These are phyloP conservation scores for Pouteria campechiana DNA, from an alignment of 179 eudicot genomes.

Conservation along the genomic window DNA sequence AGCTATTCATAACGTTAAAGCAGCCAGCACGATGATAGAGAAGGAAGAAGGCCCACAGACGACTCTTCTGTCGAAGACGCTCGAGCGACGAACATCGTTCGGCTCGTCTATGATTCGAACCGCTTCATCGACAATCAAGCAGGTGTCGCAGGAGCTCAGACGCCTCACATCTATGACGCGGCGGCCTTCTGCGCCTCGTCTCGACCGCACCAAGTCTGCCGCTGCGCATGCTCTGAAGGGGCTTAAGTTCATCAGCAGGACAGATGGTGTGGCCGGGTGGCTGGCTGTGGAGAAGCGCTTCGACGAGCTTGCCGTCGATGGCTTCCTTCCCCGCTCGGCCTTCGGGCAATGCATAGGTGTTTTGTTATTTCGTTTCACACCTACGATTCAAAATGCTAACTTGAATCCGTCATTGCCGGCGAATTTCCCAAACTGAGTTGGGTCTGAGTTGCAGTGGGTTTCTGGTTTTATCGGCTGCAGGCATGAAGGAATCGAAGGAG, in stretches of 20 bases:
- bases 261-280: slow-evolving; percentile 40
- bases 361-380: not conserved
- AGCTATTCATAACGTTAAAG: slow-evolving; percentile 38
- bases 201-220: slow-evolving; percentile 29
- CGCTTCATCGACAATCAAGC: slow-evolving; percentile 34
- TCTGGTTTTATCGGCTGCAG: slow-evolving; percentile 8
- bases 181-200: slow-evolving; percentile 1
- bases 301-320: slow-evolving; percentile 26
- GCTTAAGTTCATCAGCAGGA: slow-evolving; percentile 34
- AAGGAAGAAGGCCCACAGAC: slow-evolving; percentile 30
- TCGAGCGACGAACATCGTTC: slow-evolving; percentile 19
- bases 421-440: not conserved
- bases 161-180: slow-evolving; percentile 22
- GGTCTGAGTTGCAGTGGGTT: not conserved
- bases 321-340: slow-evolving; percentile 24
- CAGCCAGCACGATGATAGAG: no score
- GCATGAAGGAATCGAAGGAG: slow-evolving; percentile 44
- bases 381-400: not conserved
- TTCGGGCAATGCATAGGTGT: slow-evolving; percentile 53
- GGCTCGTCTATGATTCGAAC: no score
- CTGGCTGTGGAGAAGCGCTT: slow-evolving; percentile 27
- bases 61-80: slow-evolving; percentile 19
- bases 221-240: slow-evolving; percentile 42
- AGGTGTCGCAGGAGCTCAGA: slow-evolving; percentile 41
- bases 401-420: not conserved